Percentiles rank a stretch among this genome's conserved stretches.
These are phyloP conservation scores for Magnaporthiopsis rhizophila DNA, from an alignment of 2,329 filamentous ascomycete genomes.

Conservation along the genomic window DNA sequence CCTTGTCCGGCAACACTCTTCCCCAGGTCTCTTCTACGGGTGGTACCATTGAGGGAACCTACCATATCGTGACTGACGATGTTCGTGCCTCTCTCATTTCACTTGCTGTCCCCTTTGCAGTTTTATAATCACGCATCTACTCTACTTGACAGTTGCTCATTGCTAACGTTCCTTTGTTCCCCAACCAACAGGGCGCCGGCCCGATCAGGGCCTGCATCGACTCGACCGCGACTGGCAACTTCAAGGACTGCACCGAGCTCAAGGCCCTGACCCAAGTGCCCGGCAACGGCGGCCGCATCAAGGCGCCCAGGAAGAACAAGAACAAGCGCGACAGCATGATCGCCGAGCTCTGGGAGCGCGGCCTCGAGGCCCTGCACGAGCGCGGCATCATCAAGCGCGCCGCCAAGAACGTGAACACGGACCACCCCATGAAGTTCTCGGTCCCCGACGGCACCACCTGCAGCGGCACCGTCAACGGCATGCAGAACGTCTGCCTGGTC, in stretches of 20 bases:
- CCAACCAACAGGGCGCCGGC: slow-evolving; percentile 22
- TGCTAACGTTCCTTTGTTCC: too few species aligned
- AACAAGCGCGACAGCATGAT: background rate
- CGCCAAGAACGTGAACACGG: slow-evolving; percentile 17
- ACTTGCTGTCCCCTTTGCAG: too few species aligned
- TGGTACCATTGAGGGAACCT: slow-evolving; percentile 26
- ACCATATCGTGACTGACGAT: slow-evolving; percentile 33
- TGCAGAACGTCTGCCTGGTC: slow-evolving; percentile 30
- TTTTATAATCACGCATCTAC: too few species aligned
- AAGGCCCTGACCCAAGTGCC: slow-evolving; percentile 26
- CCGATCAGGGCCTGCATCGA: slow-evolving; percentile 30
- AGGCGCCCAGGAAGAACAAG: slow-evolving; percentile 13
- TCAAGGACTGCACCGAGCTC: slow-evolving; percentile 21
- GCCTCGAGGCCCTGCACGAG: slow-evolving; percentile 9
- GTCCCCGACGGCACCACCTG: slow-evolving; percentile 31
- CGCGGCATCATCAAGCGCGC: slow-evolving; percentile 17
- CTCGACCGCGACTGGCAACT: slow-evolving; percentile 26
- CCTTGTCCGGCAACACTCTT: slow-evolving; percentile 27
- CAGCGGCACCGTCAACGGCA: slow-evolving; percentile 24
- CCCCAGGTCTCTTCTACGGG: slow-evolving; percentile 27
- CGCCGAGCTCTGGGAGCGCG: slow-evolving; percentile 12
- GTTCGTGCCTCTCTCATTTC: too few species aligned
- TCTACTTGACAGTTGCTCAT: too few species aligned
- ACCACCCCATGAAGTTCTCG: slow-evolving; percentile 23
- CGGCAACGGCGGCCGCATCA: slow-evolving; percentile 26